Evolutionary conservation across 306 rosid species (phyloP), one percentile per base, ranked within the genome.

Genomic region (Rosa multiflora): DNA sequence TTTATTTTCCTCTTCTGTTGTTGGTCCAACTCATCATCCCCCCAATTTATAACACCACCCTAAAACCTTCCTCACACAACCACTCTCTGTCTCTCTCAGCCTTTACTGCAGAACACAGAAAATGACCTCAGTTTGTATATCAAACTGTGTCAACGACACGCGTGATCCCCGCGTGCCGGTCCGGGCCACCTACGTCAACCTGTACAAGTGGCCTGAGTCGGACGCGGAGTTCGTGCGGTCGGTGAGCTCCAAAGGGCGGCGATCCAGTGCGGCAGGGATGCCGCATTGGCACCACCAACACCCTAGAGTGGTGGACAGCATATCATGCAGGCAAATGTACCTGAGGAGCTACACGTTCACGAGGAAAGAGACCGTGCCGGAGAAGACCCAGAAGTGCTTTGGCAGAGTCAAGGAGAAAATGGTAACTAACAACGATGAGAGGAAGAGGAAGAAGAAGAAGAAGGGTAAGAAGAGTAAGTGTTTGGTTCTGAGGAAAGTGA

Each of bases 241-340:
- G 0, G 86, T 88, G 55, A 86, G 94, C 66, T 81, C 88, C 12
- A 87, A 80, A 1, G 78, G 80, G 46, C 46, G 85, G 35, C 75
- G 46, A 7, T 80, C 86, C 6, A 13, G 52, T 40, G 63, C n/a
- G 8, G 23, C 15, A 0, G 47, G 13, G 13, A 23, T 21, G 37
- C 81, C 78, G 20, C 87, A 82, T 29, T 89, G 87, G 8, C 92
- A 87, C 47, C 80, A 20, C 44, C 47, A 67, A n/a, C 92, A 87
- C 43, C 80, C 96, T 0, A 81, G 86, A 74, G 97, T 94, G 55
- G 98, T 91, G 83, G 98, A 94, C 42, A 88, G 93, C 47, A 83
- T 94, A 13, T 94, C 98, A 3, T 92, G 97, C 89, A 88, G 99
- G 72, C 99, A 94, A 82, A 82, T 94, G 87, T 94, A 89, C 59